These are phyloP conservation scores for Kernera saxatilis DNA, from an alignment of 345 rosid species.

Conservation along the genomic window DNA sequence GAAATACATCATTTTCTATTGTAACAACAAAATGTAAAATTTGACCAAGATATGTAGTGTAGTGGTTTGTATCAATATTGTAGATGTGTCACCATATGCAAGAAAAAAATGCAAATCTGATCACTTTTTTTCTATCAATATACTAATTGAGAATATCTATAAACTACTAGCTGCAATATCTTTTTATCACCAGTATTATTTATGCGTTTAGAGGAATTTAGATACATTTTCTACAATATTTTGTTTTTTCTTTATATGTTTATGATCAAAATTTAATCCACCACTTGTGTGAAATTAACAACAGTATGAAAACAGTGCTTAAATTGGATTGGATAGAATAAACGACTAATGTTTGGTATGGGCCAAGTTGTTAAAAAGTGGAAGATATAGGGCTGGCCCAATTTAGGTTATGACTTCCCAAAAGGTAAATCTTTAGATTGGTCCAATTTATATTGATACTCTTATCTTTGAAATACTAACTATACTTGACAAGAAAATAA, in stretches of 20 bases:
- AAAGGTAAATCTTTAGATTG: conserved; percentile 25
- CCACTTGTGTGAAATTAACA: not conserved
- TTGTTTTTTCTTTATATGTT: not conserved
- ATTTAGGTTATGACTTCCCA: conserved; percentile 26
- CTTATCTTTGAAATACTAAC: not conserved
- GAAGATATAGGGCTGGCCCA: not conserved
- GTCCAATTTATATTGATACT: conserved; percentile 18
- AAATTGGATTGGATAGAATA: conserved; percentile 1
- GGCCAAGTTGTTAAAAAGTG: conserved; percentile 12
- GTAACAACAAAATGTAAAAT: no score
- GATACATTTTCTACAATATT: no score
- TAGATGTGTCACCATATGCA: no score
- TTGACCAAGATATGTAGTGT: no score
- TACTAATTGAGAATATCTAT: no score
- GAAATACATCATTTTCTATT: not conserved
- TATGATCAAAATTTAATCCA: not conserved
- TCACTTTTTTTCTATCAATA: no score
- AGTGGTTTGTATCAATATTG: no score
- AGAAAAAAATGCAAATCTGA: no score
- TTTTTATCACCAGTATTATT: no score
- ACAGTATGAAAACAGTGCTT: not conserved
- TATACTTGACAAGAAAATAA: not conserved
- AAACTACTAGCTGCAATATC: no score
- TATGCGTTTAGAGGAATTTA: no score
- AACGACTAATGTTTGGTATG: not conserved